Percentiles rank a stretch among this genome's conserved stretches.
These are phyloP conservation scores for Leishmania tropica DNA, from an alignment of 208 protist genomes.

Conservation along the genomic window DNA sequence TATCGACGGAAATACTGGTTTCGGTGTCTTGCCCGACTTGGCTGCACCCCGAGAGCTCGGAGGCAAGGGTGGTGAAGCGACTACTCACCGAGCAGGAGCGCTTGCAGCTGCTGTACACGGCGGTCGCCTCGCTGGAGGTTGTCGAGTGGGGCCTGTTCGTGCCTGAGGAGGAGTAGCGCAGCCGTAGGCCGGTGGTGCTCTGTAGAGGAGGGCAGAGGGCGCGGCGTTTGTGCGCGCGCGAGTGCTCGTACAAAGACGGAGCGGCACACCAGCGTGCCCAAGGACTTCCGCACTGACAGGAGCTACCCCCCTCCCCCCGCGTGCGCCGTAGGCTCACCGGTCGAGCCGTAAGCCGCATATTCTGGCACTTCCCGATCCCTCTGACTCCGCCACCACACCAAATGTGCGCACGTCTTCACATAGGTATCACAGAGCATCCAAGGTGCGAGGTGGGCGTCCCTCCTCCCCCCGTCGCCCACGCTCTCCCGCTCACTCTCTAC, in stretches of 20 bases:
- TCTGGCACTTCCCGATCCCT: neutral
- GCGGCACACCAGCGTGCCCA: neutral
- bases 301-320: too few species aligned
- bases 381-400: neutral
- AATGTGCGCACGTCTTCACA: neutral
- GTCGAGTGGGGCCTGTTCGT: constrained; percentile 74
- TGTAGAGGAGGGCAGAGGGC: neutral
- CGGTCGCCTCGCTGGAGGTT: constrained; percentile 46
- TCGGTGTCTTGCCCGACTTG: constrained; percentile 59
- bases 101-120: constrained; percentile 26
- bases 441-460: neutral
- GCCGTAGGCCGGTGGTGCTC: neutral
- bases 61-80: constrained; percentile 49
- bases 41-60: constrained; percentile 63
- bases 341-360: neutral
- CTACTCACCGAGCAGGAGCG: constrained; percentile 51
- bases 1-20: constrained; percentile 65
- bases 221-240: neutral
- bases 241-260: neutral
- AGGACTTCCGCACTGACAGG: neutral
- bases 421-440: neutral
- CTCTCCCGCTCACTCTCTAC: neutral
- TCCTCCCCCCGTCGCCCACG: too few species aligned
- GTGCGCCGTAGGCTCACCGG: neutral
- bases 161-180: constrained; percentile 35